These are phyloP conservation scores for Scheffersomyces segobiensis DNA, from an alignment of 1,139 yeast genomes.

Conservation along the genomic window DNA sequence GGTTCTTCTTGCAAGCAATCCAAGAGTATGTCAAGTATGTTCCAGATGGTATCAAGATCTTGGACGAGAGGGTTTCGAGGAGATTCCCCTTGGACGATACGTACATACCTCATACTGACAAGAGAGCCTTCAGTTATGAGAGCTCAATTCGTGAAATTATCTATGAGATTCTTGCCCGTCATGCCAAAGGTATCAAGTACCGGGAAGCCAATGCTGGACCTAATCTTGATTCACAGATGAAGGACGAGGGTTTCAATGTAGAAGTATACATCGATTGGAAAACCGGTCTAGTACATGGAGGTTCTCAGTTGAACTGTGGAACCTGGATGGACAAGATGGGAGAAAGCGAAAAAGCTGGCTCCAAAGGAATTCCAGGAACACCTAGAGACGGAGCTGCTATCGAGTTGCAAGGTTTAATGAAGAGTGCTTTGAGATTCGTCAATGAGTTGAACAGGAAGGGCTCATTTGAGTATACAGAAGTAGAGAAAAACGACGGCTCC, in stretches of 20 bases:
- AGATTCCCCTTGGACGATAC: conserved; percentile 90
- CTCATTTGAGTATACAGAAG: conserved; percentile 56
- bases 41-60: conserved; percentile 67
- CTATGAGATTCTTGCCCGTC: conserved; percentile 79
- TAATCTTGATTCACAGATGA: conserved; percentile 87
- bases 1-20: conserved; percentile 87
- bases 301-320: conserved; percentile 91
- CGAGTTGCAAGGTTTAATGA: conserved; percentile 86
- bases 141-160: conserved; percentile 73
- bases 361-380: conserved; percentile 91
- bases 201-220: conserved; percentile 97
- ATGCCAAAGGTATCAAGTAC: conserved; percentile 83
- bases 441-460: conserved; percentile 56
- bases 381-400: conserved; percentile 98
- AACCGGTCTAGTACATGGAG: conserved; percentile 88
- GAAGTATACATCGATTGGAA: conserved; percentile 81
- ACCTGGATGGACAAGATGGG: conserved; percentile 99
- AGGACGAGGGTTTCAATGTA: conserved; percentile 87
- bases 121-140: conserved; percentile 72
- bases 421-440: conserved; percentile 82
- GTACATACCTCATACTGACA: conserved; percentile 67
- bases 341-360: conserved; percentile 80
- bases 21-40: conserved; percentile 75
- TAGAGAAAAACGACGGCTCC: conserved; percentile 56
- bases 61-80: conserved; percentile 72